These are phyloP conservation scores for Letharia columbiana DNA, from an alignment of 495 filamentous ascomycete species.

Conservation along the genomic window DNA sequence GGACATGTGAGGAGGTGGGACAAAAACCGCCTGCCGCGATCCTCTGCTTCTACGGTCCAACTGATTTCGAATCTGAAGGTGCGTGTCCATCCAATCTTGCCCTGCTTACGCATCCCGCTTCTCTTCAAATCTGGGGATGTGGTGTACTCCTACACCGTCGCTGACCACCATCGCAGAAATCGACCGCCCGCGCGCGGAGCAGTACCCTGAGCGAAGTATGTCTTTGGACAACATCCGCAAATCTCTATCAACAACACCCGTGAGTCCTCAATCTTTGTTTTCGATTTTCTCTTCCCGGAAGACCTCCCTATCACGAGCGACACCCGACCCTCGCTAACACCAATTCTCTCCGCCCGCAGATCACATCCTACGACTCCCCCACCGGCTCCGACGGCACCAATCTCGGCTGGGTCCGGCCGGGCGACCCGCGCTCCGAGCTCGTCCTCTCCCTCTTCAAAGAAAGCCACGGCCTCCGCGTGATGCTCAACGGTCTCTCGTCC, in stretches of 20 bases:
- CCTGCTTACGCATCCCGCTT: not conserved
- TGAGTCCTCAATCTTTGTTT: not conserved
- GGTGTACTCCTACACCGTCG: not conserved
- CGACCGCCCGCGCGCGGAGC: conserved; percentile 4
- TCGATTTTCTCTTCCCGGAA: not conserved
- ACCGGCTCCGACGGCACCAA: conserved; percentile 16
- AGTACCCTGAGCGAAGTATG: conserved; percentile 8
- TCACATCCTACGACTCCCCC: conserved; percentile 11
- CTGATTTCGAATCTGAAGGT: conserved; percentile 31
- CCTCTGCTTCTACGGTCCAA: conserved; percentile 41
- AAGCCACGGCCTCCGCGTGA: conserved; percentile 25
- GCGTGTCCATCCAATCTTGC: not conserved
- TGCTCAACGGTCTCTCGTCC: conserved; percentile 27
- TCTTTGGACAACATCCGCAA: conserved; percentile 12
- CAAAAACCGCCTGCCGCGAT: conserved; percentile 35
- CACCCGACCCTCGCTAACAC: not conserved
- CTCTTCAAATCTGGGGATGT: not conserved
- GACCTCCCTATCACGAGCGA: not conserved
- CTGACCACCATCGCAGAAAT: conserved; percentile 1
- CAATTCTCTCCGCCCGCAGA: not conserved
- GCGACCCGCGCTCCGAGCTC: conserved; percentile 31
- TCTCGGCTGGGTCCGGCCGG: conserved; percentile 18
- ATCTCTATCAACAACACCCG: conserved; percentile 7
- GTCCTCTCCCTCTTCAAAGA: conserved; percentile 33
- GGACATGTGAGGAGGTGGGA: conserved; percentile 28